A percentile compares a stretch with the other conserved stretches of the same genome.
These are phyloP conservation scores for Biscogniauxia sp. DNA, from an alignment of 2,329 filamentous ascomycete genomes.

Conservation along the genomic window DNA sequence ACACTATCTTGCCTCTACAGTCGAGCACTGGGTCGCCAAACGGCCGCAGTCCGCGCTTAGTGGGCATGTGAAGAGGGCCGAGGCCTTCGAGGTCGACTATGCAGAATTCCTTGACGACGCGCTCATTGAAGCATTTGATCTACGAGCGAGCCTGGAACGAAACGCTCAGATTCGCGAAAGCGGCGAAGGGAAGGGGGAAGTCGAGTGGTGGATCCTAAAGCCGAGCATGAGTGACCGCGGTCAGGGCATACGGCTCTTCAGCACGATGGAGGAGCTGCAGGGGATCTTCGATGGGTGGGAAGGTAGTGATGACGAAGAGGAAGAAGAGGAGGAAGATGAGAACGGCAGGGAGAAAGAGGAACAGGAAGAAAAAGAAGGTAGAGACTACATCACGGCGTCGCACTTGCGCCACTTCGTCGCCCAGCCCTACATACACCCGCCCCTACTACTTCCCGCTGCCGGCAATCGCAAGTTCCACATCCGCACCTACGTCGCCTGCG, in stretches of 20 bases:
- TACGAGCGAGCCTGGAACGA: constrained; percentile 71
- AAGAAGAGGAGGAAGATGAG: neutral
- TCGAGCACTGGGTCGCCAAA: constrained; percentile 83
- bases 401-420: constrained; percentile 95
- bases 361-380: constrained; percentile 30
- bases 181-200: constrained; percentile 33
- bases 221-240: constrained; percentile 96
- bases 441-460: constrained; percentile 66
- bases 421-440: constrained; percentile 90
- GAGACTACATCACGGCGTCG: constrained; percentile 71
- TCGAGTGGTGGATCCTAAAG: constrained; percentile 97
- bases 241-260: constrained; percentile 89
- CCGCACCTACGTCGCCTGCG: constrained; percentile 81
- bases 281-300: constrained; percentile 93
- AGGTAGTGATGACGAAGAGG: constrained; percentile 63
- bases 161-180: constrained; percentile 51
- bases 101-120: constrained; percentile 96
- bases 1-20: constrained; percentile 83
- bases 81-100: constrained; percentile 93
- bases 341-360: neutral
- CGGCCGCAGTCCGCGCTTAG: constrained; percentile 68
- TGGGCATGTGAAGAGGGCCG: constrained; percentile 70
- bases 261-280: constrained; percentile 78
- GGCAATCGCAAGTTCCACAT: constrained; percentile 88
- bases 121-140: constrained; percentile 82